Evolutionary conservation across 805 yeast species (phyloP).

Genomic region (Wickerhamomyces mucosus): DNA sequence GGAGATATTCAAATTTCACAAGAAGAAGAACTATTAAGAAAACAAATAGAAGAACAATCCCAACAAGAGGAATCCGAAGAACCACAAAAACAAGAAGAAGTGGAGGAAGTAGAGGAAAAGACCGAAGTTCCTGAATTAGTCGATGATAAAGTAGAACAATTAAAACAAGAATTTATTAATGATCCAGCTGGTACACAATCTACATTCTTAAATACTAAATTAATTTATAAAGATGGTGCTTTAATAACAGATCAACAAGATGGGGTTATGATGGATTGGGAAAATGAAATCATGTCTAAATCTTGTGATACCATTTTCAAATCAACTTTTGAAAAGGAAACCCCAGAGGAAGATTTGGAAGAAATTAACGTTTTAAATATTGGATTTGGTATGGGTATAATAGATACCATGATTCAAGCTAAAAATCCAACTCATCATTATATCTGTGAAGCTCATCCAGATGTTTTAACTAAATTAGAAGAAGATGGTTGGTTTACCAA

Average conservation of each 20-base stretch:
- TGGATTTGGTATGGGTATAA: constrained; percentile 97
- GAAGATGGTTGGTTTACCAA: constrained; percentile 78
- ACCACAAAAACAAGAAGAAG: constrained; percentile 11
- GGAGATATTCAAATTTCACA: constrained; percentile 18
- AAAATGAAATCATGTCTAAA: constrained; percentile 65
- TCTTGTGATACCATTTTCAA: constrained; percentile 70
- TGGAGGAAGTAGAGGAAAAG: constrained; percentile 8
- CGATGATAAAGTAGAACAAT: constrained; percentile 13
- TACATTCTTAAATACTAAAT: constrained; percentile 53
- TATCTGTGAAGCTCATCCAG: constrained; percentile 93
- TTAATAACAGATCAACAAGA: constrained; percentile 69
- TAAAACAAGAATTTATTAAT: constrained; percentile 21
- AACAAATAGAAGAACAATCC: constrained; percentile 8
- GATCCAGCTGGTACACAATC: constrained; percentile 59
- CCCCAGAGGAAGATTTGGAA: constrained; percentile 21
- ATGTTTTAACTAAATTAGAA: constrained; percentile 60
- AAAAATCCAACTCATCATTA: constrained; percentile 61
- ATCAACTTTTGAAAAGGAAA: constrained; percentile 24
- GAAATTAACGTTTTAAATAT: constrained; percentile 59
- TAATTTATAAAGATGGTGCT: constrained; percentile 60
- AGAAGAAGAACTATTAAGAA: constrained; percentile 14
- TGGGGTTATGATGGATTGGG: constrained; percentile 99
- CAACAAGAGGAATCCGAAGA: constrained; percentile 15
- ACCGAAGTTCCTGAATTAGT: constrained; percentile 6
- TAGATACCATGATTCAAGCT: constrained; percentile 65